A percentile compares a stretch with the other conserved stretches of the same genome.
These are phyloP conservation scores for Suillus lakei DNA, from an alignment of 768 basidiomycete species.

Conservation along the genomic window DNA sequence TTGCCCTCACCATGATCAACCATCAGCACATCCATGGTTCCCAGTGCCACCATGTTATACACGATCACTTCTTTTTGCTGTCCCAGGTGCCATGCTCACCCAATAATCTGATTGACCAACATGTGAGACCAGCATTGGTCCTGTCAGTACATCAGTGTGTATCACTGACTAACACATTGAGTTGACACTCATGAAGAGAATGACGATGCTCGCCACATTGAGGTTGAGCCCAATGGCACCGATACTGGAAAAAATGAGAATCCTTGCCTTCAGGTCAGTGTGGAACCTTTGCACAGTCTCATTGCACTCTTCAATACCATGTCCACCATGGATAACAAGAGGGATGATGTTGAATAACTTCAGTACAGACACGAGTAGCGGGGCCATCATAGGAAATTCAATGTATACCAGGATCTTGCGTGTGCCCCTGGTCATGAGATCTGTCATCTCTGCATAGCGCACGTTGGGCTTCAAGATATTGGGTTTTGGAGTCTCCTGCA, in stretches of 20 bases:
- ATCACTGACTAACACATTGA: too few relatives aligned
- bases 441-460: not conserved
- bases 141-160: not conserved
- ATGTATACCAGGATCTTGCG: slow-evolving; percentile 1
- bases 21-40: slow-evolving; percentile 18
- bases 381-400: slow-evolving; percentile 6
- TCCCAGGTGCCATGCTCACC: slow-evolving; percentile 18
- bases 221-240: slow-evolving; percentile 29
- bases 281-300: not conserved
- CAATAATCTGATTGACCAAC: slow-evolving; percentile 19
- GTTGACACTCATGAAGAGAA: slow-evolving; percentile 33
- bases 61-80: slow-evolving; percentile 14
- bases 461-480: too few relatives aligned
- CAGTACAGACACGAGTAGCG: not conserved
- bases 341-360: not conserved
- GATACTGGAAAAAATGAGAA: slow-evolving; percentile 29
- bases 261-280: not conserved
- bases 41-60: slow-evolving; percentile 16
- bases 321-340: not conserved
- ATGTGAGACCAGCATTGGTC: slow-evolving; percentile 18
- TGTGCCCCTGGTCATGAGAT: not conserved
- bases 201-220: slow-evolving; percentile 21
- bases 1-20: slow-evolving; percentile 16
- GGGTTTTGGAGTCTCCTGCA: too few relatives aligned
- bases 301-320: not conserved